Percentiles rank a stretch among this genome's conserved stretches.
phyloP scores from a whole-genome alignment of 257 asterid genomes.

The Solanum piurae region DNA sequence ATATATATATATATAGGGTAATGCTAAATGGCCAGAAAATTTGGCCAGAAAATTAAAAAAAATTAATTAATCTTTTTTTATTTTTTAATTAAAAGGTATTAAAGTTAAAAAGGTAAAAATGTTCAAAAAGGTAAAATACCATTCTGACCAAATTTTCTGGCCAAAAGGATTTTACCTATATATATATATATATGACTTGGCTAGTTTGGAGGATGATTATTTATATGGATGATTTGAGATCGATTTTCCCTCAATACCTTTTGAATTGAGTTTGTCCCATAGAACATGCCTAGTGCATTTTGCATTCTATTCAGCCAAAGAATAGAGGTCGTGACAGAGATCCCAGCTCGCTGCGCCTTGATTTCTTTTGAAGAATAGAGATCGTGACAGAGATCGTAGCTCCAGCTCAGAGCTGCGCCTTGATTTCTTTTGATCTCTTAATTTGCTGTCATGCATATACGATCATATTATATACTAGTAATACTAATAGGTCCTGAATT shows the following conservation, averaged over 20 bases:
- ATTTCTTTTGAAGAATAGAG: not conserved
- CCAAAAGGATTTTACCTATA: too few species aligned
- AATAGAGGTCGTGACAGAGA: not conserved
- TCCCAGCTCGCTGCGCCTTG: not conserved
- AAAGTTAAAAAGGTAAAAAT: too few species aligned
- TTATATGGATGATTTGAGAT: too few species aligned
- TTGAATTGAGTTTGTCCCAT: not conserved
- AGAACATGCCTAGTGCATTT: rapidly evolving
- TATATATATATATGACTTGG: too few species aligned
- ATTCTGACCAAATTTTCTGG: too few species aligned
- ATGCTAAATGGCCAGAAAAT: too few species aligned
- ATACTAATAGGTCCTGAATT: not conserved
- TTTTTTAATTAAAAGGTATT: too few species aligned
- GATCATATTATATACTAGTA: not conserved
- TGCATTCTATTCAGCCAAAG: too few species aligned
- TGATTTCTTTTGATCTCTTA: not conserved
- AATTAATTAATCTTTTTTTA: too few species aligned
- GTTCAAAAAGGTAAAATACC: too few species aligned
- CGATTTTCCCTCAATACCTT: not conserved
- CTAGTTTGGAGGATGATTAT: not conserved
- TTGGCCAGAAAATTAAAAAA: too few species aligned
- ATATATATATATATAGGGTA: too few species aligned
- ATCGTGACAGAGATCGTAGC: not conserved
- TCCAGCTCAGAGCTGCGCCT: not conserved
- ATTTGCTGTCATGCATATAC: not conserved